Conservation (phyloP, 805 yeast species). For the Hanseniaspora occidentalis region DNA sequence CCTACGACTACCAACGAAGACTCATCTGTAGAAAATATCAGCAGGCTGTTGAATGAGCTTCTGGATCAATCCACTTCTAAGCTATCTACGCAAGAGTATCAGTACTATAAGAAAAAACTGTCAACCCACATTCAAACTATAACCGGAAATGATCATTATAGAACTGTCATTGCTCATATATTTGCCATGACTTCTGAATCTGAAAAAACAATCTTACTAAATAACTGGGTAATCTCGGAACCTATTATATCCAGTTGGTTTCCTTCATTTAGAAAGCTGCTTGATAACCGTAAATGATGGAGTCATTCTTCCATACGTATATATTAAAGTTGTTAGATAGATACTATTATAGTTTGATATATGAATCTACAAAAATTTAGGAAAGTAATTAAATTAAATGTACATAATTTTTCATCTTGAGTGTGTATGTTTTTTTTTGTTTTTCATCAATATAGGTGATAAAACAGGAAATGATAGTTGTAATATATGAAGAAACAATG, state of each 20-base stretch:
- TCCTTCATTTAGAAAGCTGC: constrained; percentile 46
- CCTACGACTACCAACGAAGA: too few relatives aligned
- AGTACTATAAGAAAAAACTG: constrained; percentile 32
- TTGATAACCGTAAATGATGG: constrained; percentile 22
- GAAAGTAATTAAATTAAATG: background rate
- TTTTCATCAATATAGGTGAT: too few relatives aligned
- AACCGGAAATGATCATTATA: constrained; percentile 20
- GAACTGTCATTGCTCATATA: constrained; percentile 16
- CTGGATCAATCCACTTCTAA: constrained; percentile 20
- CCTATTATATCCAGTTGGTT: constrained; percentile 55
- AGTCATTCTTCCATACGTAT: too few relatives aligned
- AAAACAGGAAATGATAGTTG: too few relatives aligned
- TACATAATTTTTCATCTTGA: too few relatives aligned
- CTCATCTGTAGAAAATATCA: constrained; percentile 4
- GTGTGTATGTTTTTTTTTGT: too few relatives aligned
- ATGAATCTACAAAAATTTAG: too few relatives aligned
- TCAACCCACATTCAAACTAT: constrained; percentile 16
- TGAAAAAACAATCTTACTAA: constrained; percentile 23
- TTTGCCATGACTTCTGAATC: constrained; percentile 15
- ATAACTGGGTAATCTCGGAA: constrained; percentile 43
- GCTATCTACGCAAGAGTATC: constrained; percentile 31
- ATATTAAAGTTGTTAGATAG: too few relatives aligned
- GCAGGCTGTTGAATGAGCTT: constrained; percentile 7
- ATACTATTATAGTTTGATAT: too few relatives aligned
- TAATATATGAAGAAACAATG: background rate